Conservation (phyloP, 2,329 filamentous ascomycete genomes). For the Fusarium solani-melongenae region DNA sequence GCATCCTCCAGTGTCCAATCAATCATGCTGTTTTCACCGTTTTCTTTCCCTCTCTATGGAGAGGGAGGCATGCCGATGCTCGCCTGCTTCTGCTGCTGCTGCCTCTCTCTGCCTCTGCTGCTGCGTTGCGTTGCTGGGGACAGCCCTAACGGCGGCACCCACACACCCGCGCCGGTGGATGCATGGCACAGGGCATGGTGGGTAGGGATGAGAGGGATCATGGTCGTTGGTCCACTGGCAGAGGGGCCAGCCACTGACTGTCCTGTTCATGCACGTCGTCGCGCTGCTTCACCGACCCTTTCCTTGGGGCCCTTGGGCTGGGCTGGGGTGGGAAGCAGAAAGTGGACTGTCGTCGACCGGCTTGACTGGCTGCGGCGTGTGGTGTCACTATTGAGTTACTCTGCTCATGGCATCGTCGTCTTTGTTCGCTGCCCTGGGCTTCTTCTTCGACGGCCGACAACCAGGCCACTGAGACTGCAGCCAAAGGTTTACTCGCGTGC, state of each 20-base stretch:
- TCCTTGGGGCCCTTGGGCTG: constrained; percentile 22
- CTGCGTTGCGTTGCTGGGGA: constrained; percentile 26
- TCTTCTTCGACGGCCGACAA: not conserved
- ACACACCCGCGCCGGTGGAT: constrained; percentile 39
- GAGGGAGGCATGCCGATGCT: constrained; percentile 19
- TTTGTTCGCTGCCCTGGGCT: constrained; percentile 4
- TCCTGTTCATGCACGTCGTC: constrained; percentile 48
- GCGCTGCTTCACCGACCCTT: constrained; percentile 48
- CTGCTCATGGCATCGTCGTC: not conserved
- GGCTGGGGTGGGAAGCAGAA: constrained; percentile 25
- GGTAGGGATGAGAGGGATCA: constrained; percentile 32
- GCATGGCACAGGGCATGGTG: constrained; percentile 37
- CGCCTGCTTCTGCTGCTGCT: constrained; percentile 12
- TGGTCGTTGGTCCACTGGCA: constrained; percentile 34
- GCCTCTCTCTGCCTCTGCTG: constrained; percentile 5
- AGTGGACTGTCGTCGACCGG: constrained; percentile 26
- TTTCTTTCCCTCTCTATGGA: constrained; percentile 29
- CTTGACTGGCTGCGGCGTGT: constrained; percentile 20
- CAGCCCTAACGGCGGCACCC: constrained; percentile 42
- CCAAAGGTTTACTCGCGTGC: constrained; percentile 7
- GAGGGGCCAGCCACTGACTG: constrained; percentile 43
- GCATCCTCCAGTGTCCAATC: constrained; percentile 35
- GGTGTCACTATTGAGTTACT: constrained; percentile 18
- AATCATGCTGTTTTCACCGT: constrained; percentile 42
- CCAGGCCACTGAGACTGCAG: constrained; percentile 5